Evolutionary conservation across 139 green algal species (phyloP).

Genomic region (Coelastrella sp.): DNA sequence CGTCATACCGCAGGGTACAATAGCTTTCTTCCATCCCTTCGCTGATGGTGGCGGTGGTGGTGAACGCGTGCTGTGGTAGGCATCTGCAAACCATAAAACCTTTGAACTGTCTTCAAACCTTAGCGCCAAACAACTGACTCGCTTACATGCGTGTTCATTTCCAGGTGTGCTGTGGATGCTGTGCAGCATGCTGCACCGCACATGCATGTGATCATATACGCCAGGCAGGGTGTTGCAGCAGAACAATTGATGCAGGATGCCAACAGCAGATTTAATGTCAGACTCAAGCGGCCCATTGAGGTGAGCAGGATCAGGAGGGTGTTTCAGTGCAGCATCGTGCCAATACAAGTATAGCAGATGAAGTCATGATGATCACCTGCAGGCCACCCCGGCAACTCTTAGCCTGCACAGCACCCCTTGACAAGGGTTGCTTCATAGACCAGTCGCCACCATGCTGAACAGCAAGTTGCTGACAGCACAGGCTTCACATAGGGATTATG

Average conservation of each 20-base stretch:
- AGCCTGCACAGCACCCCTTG: too few species aligned
- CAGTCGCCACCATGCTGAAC: background rate
- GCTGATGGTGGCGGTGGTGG: constrained; percentile 92
- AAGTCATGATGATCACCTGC: too few species aligned
- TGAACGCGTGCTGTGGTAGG: constrained; percentile 95
- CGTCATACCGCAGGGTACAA: constrained; percentile 61
- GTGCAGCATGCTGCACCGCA: constrained; percentile 30
- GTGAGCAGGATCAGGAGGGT: constrained; percentile 36
- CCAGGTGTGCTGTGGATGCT: constrained; percentile 40
- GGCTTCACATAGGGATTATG: too few species aligned
- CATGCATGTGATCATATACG: constrained; percentile 77
- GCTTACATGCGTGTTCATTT: background rate
- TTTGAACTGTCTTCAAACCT: background rate
- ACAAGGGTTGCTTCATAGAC: too few species aligned
- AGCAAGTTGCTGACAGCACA: background rate
- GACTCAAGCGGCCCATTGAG: constrained; percentile 55
- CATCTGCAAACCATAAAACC: background rate
- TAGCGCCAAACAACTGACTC: background rate
- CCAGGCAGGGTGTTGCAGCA: constrained; percentile 55
- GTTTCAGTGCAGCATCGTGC: background rate
- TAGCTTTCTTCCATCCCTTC: constrained; percentile 97
- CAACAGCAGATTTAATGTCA: constrained; percentile 77
- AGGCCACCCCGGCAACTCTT: too few species aligned
- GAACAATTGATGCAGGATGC: constrained; percentile 68
- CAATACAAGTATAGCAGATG: too few species aligned